These are phyloP conservation scores for Ophioceras dolichostomum DNA, from an alignment of 2,329 filamentous ascomycete species.

Conservation along the genomic window DNA sequence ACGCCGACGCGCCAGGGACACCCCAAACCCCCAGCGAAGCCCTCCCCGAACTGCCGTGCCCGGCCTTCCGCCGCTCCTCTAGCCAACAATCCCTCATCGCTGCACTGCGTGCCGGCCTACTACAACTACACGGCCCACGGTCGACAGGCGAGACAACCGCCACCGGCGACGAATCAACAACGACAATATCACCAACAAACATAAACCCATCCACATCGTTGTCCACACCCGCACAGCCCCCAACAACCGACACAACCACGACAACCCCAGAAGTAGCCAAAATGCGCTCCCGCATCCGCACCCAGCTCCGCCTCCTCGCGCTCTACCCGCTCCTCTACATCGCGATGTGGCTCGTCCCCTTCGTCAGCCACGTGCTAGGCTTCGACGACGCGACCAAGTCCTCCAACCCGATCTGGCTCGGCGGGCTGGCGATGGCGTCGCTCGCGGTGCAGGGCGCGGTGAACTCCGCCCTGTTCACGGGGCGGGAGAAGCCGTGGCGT, in stretches of 20 bases:
- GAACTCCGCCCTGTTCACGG: conserved; percentile 55
- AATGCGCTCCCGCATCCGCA: conserved; percentile 44
- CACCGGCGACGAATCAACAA: too few species aligned
- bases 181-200: too few species aligned
- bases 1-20: too few species aligned
- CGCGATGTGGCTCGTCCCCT: conserved; percentile 60
- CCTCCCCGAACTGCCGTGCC: too few species aligned
- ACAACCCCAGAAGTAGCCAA: conserved; percentile 12
- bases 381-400: conserved; percentile 28
- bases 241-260: not conserved
- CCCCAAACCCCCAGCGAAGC: too few species aligned
- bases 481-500: conserved; percentile 60
- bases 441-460: conserved; percentile 54
- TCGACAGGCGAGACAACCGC: too few species aligned
- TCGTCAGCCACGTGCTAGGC: conserved; percentile 48
- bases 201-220: not conserved
- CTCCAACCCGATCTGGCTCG: conserved; percentile 41
- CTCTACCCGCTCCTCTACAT: conserved; percentile 66
- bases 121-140: too few species aligned
- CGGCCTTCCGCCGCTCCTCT: too few species aligned
- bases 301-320: conserved; percentile 61
- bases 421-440: conserved; percentile 41
- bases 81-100: not conserved
- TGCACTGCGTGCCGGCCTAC: not conserved
- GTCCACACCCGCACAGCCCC: too few species aligned